phyloP scores from a whole-genome alignment of 2,329 filamentous ascomycete species.

The Calycina herbarum region DNA sequence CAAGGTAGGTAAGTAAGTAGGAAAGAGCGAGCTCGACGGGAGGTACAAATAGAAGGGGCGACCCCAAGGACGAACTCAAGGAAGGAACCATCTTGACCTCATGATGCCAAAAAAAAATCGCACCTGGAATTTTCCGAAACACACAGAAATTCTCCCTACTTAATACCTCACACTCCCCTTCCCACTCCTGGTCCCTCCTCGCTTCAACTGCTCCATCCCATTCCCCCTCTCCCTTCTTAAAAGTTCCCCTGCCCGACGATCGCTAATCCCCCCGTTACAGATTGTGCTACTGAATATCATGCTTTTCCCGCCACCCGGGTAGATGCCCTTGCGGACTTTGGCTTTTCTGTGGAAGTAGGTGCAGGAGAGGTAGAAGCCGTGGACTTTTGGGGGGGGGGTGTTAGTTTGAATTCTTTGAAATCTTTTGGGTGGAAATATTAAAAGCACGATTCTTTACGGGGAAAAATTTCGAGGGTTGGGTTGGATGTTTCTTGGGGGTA shows the following conservation, averaged over 20 bases:
- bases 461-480: no score
- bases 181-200: background rate
- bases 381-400: constrained; percentile 34
- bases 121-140: no score
- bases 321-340: constrained; percentile 53
- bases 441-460: no score
- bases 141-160: no score
- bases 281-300: constrained; percentile 72
- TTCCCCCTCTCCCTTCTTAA: constrained; percentile 16
- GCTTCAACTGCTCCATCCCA: constrained; percentile 12
- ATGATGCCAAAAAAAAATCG: no score
- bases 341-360: constrained; percentile 75
- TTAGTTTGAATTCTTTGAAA: background rate
- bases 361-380: constrained; percentile 55
- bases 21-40: no score
- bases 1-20: no score
- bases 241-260: constrained; percentile 25
- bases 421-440: no score
- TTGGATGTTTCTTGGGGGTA: no score
- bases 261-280: constrained; percentile 58
- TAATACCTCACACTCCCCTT: background rate
- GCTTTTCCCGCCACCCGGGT: constrained; percentile 52
- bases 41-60: no score
- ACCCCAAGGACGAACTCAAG: no score
- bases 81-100: no score